Evolutionary conservation across 1,284 basidiomycete species (phyloP).

Genomic region (Ganoderma boninense): DNA sequence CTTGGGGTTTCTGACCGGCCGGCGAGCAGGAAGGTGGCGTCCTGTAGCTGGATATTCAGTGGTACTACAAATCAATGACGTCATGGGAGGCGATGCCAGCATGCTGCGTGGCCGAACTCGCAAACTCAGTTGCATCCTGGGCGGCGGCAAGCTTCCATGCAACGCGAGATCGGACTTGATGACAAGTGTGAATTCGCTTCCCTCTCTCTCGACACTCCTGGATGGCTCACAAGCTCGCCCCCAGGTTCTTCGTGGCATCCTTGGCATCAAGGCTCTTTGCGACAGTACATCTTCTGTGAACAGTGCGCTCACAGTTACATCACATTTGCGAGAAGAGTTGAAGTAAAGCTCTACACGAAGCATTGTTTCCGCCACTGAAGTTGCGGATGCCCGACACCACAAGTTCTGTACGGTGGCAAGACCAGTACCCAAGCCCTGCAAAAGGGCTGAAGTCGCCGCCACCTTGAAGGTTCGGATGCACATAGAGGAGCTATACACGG

Average conservation of each 20-base stretch:
- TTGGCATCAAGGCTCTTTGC: neutral
- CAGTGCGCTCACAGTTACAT: neutral
- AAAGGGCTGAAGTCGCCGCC: neutral
- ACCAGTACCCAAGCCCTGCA: neutral
- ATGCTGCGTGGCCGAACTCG: neutral
- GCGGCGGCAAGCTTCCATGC: neutral
- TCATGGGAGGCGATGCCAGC: neutral
- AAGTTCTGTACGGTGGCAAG: neutral
- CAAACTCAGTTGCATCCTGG: neutral
- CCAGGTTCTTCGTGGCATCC: neutral
- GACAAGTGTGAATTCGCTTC: neutral
- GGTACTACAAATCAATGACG: slow-evolving; percentile 9
- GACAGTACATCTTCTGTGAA: neutral
- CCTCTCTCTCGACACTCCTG: neutral
- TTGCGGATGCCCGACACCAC: neutral
- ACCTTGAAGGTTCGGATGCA: neutral
- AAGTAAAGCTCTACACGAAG: neutral
- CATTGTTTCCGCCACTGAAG: neutral
- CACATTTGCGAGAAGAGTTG: neutral
- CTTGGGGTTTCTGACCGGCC: neutral
- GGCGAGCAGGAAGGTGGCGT: too few relatives aligned
- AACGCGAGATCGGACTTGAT: neutral
- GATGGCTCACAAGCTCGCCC: neutral
- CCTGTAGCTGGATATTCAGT: too few relatives aligned
- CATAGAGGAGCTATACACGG: neutral